phyloP scores from a whole-genome alignment of 75 land plant genomes.

The Sequoiadendron giganteum region DNA sequence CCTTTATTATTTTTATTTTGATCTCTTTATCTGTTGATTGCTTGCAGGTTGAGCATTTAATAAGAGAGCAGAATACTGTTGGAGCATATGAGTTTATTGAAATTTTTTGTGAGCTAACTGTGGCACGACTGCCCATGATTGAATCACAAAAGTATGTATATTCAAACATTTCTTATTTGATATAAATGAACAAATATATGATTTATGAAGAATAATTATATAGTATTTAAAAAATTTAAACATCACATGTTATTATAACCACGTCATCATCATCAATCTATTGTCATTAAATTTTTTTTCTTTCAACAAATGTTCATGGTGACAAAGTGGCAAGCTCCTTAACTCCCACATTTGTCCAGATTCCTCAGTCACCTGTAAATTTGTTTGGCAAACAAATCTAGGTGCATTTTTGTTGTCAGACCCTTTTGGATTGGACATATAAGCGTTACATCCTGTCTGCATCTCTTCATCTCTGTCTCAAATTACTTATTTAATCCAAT shows the following conservation, averaged over 20 bases:
- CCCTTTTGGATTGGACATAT: no score
- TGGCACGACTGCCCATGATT: slow-evolving; percentile 79
- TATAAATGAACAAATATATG: not conserved
- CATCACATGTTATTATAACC: not conserved
- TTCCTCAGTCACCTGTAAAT: no score
- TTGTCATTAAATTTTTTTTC: not conserved
- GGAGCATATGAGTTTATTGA: slow-evolving; percentile 82
- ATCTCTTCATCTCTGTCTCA: no score
- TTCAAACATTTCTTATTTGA: not conserved
- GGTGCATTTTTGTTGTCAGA: no score
- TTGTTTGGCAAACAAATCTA: no score
- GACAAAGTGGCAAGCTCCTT: no score
- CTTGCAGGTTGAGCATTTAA: slow-evolving; percentile 82
- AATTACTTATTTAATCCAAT: no score
- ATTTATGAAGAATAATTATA: not conserved
- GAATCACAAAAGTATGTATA: slow-evolving; percentile 83
- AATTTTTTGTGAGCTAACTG: slow-evolving; percentile 79
- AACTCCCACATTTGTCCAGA: no score
- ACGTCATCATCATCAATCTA: not conserved
- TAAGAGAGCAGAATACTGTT: slow-evolving; percentile 82
- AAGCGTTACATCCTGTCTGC: no score
- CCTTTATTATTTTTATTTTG: not conserved
- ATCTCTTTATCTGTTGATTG: not conserved
- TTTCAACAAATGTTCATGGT: no score
- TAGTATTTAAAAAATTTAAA: not conserved